A percentile compares a stretch with the other conserved stretches of the same genome.
Evolutionary conservation across 306 rosid species (phyloP).

Genomic region (Hippophae tibetana): DNA sequence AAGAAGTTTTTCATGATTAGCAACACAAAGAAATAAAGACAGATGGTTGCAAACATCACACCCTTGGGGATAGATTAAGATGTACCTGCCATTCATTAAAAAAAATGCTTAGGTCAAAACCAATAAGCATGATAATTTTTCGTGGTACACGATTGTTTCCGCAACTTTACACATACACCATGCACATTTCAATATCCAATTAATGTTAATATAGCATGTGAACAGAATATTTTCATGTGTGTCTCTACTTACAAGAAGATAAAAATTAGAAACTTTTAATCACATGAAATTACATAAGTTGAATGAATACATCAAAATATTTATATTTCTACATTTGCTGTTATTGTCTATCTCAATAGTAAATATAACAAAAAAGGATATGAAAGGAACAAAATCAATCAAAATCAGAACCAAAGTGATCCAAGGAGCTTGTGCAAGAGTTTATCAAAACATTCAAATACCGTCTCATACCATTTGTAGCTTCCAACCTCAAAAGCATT

Average conservation of each 20-base stretch:
- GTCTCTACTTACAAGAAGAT: no score
- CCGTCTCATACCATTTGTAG: slow-evolving; percentile 73
- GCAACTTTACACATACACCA: no score
- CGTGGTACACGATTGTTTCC: no score
- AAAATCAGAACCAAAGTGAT: slow-evolving; percentile 1
- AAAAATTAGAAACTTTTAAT: no score
- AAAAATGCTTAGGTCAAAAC: slow-evolving; percentile 19
- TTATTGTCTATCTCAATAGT: no score
- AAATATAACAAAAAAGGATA: no score
- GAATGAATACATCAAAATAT: no score
- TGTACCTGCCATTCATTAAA: slow-evolving; percentile 61
- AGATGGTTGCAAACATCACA: slow-evolving; percentile 98
- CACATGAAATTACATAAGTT: no score
- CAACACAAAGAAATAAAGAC: slow-evolving; percentile 90
- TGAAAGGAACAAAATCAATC: neutral
- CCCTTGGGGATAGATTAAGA: slow-evolving; percentile 94
- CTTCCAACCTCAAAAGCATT: slow-evolving; percentile 94
- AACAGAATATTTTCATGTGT: no score
- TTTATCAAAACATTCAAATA: slow-evolving; percentile 1
- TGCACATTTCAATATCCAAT: no score
- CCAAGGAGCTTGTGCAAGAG: neutral
- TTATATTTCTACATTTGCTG: no score
- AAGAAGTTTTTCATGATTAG: slow-evolving; percentile 98
- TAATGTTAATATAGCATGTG: no score
- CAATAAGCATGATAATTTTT: neutral